phyloP scores from a whole-genome alignment of 148 eudicot species.

The Rhododendron simsii region DNA sequence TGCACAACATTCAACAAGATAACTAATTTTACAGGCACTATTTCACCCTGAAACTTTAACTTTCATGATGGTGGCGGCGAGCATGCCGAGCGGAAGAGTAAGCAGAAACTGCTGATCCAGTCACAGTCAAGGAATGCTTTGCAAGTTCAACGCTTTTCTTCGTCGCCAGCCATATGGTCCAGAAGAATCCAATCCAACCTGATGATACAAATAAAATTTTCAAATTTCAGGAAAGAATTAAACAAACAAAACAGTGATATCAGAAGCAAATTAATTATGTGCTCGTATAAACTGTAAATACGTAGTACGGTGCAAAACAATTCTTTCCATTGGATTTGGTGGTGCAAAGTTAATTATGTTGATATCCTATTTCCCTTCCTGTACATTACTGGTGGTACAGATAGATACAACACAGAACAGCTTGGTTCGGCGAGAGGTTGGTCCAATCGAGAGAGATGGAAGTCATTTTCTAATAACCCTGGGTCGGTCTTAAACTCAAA shows the following conservation, averaged over 20 bases:
- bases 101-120: conserved; percentile 53
- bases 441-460: not conserved
- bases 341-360: not conserved
- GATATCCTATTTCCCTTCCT: not conserved
- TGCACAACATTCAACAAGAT: not conserved
- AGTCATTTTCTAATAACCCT: not conserved
- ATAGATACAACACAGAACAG: not conserved
- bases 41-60: not conserved
- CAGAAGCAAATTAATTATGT: not conserved
- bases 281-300: not conserved
- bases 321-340: not conserved
- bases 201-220: not conserved
- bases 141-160: conserved; percentile 45
- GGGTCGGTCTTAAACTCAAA: not conserved
- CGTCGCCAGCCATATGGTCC: conserved; percentile 44
- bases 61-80: not conserved
- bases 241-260: not conserved
- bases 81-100: conserved; percentile 35
- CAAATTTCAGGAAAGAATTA: not conserved
- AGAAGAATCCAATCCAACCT: conserved; percentile 83
- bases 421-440: too few relatives aligned
- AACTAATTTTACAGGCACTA: not conserved
- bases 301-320: not conserved
- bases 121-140: conserved; percentile 39
- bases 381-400: not conserved